A percentile compares a stretch with the other conserved stretches of the same genome.
Evolutionary conservation across 2,329 filamentous ascomycete genomes (phyloP).

Genomic region (Neofusicoccum parvum): DNA sequence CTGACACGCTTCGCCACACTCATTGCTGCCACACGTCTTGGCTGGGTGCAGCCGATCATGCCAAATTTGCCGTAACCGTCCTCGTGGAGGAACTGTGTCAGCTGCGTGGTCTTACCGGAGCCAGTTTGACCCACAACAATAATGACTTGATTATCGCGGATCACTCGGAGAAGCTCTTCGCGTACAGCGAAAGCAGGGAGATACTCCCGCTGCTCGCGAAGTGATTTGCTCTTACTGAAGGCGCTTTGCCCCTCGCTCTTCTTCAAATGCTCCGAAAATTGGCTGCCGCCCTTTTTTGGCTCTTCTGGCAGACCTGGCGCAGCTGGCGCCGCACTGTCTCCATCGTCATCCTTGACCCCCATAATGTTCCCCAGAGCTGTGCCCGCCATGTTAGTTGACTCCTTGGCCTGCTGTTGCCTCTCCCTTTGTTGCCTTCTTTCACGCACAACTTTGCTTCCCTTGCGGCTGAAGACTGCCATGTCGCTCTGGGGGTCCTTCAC

Average conservation of each 20-base stretch:
- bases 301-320: constrained; percentile 69
- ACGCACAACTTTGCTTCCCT: constrained; percentile 89
- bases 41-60: constrained; percentile 95
- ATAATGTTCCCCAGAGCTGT: constrained; percentile 93
- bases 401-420: constrained; percentile 88
- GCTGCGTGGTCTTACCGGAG: constrained; percentile 94
- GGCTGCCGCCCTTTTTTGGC: constrained; percentile 63
- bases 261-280: constrained; percentile 90
- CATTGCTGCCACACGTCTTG: constrained; percentile 95
- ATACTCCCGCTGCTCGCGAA: constrained; percentile 89
- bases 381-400: constrained; percentile 89
- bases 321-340: constrained; percentile 76
- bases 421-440: constrained; percentile 91
- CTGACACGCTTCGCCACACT: constrained; percentile 97
- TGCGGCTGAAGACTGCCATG: constrained; percentile 97
- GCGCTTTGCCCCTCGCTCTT: constrained; percentile 80
- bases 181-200: constrained; percentile 94
- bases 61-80: constrained; percentile 87
- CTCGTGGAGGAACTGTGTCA: constrained; percentile 94
- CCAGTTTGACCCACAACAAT: constrained; percentile 97
- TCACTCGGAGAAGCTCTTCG: constrained; percentile 87
- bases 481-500: constrained; percentile 94
- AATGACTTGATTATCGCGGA: constrained; percentile 94
- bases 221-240: constrained; percentile 89
- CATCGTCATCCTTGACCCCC: constrained; percentile 89